Conservation (phyloP, 495 filamentous ascomycete genomes). For the Lasiosphaeria hispida region DNA sequence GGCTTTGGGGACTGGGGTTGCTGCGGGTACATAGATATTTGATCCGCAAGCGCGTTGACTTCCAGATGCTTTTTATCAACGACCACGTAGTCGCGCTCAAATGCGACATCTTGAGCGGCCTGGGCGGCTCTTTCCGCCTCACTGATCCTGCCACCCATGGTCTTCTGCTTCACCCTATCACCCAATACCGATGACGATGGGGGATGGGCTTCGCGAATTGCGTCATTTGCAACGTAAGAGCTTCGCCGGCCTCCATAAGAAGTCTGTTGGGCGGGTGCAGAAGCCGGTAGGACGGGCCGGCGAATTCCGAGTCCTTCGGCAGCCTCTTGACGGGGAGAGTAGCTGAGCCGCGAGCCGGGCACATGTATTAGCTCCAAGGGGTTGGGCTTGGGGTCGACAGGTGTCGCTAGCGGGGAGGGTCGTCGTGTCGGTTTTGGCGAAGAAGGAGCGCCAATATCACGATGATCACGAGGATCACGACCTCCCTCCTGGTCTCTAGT, state of each 20-base stretch:
- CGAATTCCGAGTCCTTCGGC: slow-evolving; percentile 47
- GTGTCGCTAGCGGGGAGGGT: slow-evolving; percentile 38
- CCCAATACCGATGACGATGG: slow-evolving; percentile 17
- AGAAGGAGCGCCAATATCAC: slow-evolving; percentile 17
- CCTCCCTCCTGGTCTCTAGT: slow-evolving; percentile 28
- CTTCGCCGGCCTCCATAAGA: slow-evolving; percentile 35
- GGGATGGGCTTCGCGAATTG: slow-evolving; percentile 19
- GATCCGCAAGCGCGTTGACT: slow-evolving; percentile 95
- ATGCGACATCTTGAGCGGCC: slow-evolving; percentile 81
- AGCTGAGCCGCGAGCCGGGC: slow-evolving; percentile 21
- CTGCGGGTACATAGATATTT: slow-evolving; percentile 74
- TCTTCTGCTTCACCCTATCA: slow-evolving; percentile 9
- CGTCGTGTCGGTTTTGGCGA: slow-evolving; percentile 35
- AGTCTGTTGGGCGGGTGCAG: slow-evolving; percentile 38
- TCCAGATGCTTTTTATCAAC: slow-evolving; percentile 94
- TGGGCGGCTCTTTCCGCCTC: slow-evolving; percentile 77
- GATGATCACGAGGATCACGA: slow-evolving; percentile 34
- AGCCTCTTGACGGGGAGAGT: slow-evolving; percentile 38
- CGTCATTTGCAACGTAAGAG: slow-evolving; percentile 29
- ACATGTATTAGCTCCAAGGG: slow-evolving; percentile 25
- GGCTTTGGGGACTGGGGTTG: slow-evolving; percentile 47
- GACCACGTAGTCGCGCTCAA: slow-evolving; percentile 90
- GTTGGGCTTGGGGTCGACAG: slow-evolving; percentile 34
- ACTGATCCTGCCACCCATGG: slow-evolving; percentile 33
- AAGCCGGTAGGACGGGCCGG: slow-evolving; percentile 35